Evolutionary conservation across 495 filamentous ascomycete genomes (phyloP).

Genomic region (Tuber calosporum): DNA sequence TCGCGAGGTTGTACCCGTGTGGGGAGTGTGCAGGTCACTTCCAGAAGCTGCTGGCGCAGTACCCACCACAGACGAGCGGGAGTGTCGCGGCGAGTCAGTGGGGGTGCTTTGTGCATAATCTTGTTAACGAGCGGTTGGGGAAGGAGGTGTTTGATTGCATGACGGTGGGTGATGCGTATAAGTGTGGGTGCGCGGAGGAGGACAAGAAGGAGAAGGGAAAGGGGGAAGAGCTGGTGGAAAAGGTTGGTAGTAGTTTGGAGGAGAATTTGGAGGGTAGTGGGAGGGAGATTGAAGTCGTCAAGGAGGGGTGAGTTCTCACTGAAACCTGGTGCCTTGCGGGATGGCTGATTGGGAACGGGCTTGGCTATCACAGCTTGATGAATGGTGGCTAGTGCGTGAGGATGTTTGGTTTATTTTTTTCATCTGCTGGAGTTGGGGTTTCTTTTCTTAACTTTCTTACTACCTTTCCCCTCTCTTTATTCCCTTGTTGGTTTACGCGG

Average conservation of each 20-base stretch:
- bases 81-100: constrained; percentile 78
- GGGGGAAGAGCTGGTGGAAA: constrained; percentile 7
- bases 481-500: not conserved
- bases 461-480: not conserved
- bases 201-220: constrained; percentile 45
- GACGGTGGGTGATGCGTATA: constrained; percentile 85
- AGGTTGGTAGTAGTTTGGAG: constrained; percentile 32
- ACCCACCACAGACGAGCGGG: constrained; percentile 82
- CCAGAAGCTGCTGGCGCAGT: constrained; percentile 68
- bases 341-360: not conserved
- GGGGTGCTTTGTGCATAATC: constrained; percentile 92
- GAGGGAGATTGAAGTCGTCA: constrained; percentile 40
- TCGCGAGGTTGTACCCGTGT: constrained; percentile 87
- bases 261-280: constrained; percentile 44
- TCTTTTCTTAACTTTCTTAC: not conserved
- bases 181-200: constrained; percentile 88
- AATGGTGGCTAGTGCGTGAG: constrained; percentile 12
- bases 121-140: constrained; percentile 77
- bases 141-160: constrained; percentile 83
- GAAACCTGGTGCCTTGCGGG: not conserved
- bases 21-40: constrained; percentile 93
- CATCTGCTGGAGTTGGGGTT: not conserved
- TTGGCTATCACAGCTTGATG: constrained; percentile 19
- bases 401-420: not conserved
- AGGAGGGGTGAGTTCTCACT: constrained; percentile 25